Evolutionary conservation across 2,329 filamentous ascomycete species (phyloP), one percentile per base, ranked within the genome.

Genomic region (Rutstroemia sp.): DNA sequence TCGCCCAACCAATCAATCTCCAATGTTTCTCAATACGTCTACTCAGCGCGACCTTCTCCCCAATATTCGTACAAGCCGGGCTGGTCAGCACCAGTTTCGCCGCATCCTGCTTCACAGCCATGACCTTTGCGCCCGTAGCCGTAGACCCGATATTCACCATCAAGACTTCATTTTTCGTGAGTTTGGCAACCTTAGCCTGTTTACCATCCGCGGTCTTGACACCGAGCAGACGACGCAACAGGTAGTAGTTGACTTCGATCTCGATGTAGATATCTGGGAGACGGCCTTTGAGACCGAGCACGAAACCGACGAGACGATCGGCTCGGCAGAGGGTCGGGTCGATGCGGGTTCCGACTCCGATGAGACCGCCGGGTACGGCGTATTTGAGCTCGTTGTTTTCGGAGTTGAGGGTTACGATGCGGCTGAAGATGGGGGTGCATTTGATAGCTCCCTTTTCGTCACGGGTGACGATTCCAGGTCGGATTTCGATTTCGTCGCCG

Each of bases 101-200:
- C 57, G 92, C 92, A 81, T 99, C 94, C 69, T 92, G 92, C 82
- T 94, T 96, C 71, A 97, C 95, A 68, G 90, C 92, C 58, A 94
- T 83, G 54, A 99, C 90, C 83, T 97, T 99, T 65, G 94, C 94
- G 74, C 94, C 94, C 14, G 92, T 96, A 48, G 94, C 95, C 9
- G 92, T 97, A 39, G 90, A 96, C 60, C 94, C 94, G 71, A 99
- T 99, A 80, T 99, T 99, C 64, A 99, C 94, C 94, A 99, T 97
- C 75, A 99, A 87, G 69, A 97, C 91, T 75, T 99, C 94, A 76
- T 96, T 96, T 85, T 97, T 99, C 57, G 91, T 80, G 63, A 99
- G 81, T 79, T 99, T 99, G 67, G 92, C 91, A 64, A 99, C 94
- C 86, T 99, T 99, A 70, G 92, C 92, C 76, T 97, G 94, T 81